Percentiles rank a stretch among this genome's conserved stretches.
These are phyloP conservation scores for Xylaria arbuscula DNA, from an alignment of 2,329 filamentous ascomycete genomes.

Conservation along the genomic window DNA sequence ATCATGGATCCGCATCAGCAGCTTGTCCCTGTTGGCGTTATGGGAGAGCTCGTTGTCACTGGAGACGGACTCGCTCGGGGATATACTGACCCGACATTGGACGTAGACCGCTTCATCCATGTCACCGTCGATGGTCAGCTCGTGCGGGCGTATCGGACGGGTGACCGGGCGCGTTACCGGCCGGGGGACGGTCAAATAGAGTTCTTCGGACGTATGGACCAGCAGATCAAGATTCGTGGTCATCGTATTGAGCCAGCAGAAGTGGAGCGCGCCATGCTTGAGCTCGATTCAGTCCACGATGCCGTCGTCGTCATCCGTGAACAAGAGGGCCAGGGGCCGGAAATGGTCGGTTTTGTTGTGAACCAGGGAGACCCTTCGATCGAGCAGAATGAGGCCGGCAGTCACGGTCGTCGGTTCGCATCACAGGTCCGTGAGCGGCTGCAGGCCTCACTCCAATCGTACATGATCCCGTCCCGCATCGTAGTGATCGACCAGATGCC, in stretches of 20 bases:
- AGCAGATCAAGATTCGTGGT: constrained; percentile 30
- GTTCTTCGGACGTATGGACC: constrained; percentile 30
- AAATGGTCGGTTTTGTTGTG: constrained; percentile 30
- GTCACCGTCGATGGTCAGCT: constrained; percentile 18
- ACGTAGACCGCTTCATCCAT: constrained; percentile 23
- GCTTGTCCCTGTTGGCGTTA: constrained; percentile 23
- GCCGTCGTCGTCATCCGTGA: constrained; percentile 23
- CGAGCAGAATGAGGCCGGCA: constrained; percentile 14
- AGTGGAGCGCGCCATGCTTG: constrained; percentile 27
- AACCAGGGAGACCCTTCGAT: constrained; percentile 4
- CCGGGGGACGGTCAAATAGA: constrained; percentile 20
- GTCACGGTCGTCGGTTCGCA: background rate
- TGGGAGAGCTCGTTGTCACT: constrained; percentile 29
- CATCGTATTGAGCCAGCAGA: constrained; percentile 30
- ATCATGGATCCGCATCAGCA: constrained; percentile 24
- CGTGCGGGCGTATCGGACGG: constrained; percentile 23
- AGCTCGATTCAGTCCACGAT: constrained; percentile 20
- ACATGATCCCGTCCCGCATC: constrained; percentile 29
- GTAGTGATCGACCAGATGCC: constrained; percentile 31
- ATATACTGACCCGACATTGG: constrained; percentile 11
- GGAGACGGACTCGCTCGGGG: constrained; percentile 28
- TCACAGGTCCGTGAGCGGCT: constrained; percentile 25
- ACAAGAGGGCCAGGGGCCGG: constrained; percentile 20
- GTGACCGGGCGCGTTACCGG: constrained; percentile 19
- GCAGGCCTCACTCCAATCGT: constrained; percentile 20